phyloP scores from a whole-genome alignment of 1,284 basidiomycete genomes.

The Amylostereum areolatum region DNA sequence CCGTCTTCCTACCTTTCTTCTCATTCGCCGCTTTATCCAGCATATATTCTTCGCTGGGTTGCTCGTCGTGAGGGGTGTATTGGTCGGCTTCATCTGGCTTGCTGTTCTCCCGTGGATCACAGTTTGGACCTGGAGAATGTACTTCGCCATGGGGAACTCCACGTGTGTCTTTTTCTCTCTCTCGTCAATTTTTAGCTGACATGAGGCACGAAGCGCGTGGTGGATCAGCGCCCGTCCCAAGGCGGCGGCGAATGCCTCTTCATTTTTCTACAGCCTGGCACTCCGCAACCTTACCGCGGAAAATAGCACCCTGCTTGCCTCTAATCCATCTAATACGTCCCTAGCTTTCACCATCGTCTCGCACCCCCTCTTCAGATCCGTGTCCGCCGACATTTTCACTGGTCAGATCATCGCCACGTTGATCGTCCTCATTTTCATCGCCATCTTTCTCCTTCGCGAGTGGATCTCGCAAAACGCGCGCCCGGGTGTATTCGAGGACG shows the following conservation, averaged over 20 bases:
- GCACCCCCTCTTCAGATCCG: too few species aligned
- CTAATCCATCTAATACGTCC: too few species aligned
- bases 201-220: slow-evolving; percentile 52
- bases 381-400: slow-evolving; percentile 81
- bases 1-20: slow-evolving; percentile 69
- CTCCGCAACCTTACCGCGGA: slow-evolving; percentile 17
- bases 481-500: slow-evolving; percentile 76
- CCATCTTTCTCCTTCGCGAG: slow-evolving; percentile 87
- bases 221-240: slow-evolving; percentile 64
- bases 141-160: slow-evolving; percentile 78
- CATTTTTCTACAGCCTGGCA: slow-evolving; percentile 15
- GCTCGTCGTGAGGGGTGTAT: too few species aligned
- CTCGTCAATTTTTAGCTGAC: slow-evolving; percentile 3
- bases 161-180: slow-evolving; percentile 46
- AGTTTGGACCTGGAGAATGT: slow-evolving; percentile 85
- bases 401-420: slow-evolving; percentile 91
- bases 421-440: slow-evolving; percentile 83
- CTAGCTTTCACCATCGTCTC: too few species aligned
- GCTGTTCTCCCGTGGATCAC: slow-evolving; percentile 86
- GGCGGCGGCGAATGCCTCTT: slow-evolving; percentile 21
- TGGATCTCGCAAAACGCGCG: slow-evolving; percentile 93
- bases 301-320: slow-evolving; percentile 12
- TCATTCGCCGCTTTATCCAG: slow-evolving; percentile 65
- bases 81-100: slow-evolving; percentile 84
- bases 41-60: slow-evolving; percentile 55